phyloP scores from a whole-genome alignment of 2,329 filamentous ascomycete species.

The Cladosporium cucumerinum region DNA sequence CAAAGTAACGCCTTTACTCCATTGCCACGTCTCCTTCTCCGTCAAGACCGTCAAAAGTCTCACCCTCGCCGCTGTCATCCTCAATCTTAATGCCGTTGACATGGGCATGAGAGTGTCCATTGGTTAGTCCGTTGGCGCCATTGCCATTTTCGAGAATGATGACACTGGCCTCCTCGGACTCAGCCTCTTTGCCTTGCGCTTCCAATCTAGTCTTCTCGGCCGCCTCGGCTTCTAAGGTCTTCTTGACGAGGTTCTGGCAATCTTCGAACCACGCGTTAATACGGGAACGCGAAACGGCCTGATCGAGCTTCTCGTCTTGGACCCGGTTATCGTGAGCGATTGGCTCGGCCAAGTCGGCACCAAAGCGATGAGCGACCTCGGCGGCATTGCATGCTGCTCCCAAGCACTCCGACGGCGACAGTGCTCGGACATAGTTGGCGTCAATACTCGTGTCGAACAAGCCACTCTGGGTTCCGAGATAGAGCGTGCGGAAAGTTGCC shows the following conservation, averaged over 20 bases:
- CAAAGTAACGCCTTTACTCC: not conserved
- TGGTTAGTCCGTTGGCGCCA: constrained; percentile 14
- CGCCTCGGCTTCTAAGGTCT: constrained; percentile 36
- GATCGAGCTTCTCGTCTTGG: constrained; percentile 69
- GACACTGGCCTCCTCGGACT: constrained; percentile 14
- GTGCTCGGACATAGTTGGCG: constrained; percentile 23
- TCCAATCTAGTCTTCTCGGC: constrained; percentile 30
- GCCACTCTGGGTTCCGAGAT: constrained; percentile 20
- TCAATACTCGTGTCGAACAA: constrained; percentile 18
- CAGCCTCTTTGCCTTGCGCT: constrained; percentile 19
- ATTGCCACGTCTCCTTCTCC: constrained; percentile 24
- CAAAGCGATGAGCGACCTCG: constrained; percentile 38
- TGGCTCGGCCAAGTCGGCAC: constrained; percentile 60
- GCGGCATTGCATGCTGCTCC: constrained; percentile 52
- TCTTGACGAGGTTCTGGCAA: constrained; percentile 38
- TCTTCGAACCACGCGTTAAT: constrained; percentile 66
- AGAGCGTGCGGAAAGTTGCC: constrained; percentile 48
- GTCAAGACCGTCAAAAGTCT: constrained; percentile 14
- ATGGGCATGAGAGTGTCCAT: constrained; percentile 11
- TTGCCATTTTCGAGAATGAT: constrained; percentile 12
- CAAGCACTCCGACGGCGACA: constrained; percentile 36
- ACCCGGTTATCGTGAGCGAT: constrained; percentile 68
- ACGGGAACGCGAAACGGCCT: constrained; percentile 50
- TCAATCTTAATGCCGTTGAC: constrained; percentile 14
- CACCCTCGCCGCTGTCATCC: constrained; percentile 18